Percentiles rank a stretch among this genome's conserved stretches.
phyloP scores from a whole-genome alignment of 2,329 filamentous ascomycete genomes.

The Cadophora sp. region DNA sequence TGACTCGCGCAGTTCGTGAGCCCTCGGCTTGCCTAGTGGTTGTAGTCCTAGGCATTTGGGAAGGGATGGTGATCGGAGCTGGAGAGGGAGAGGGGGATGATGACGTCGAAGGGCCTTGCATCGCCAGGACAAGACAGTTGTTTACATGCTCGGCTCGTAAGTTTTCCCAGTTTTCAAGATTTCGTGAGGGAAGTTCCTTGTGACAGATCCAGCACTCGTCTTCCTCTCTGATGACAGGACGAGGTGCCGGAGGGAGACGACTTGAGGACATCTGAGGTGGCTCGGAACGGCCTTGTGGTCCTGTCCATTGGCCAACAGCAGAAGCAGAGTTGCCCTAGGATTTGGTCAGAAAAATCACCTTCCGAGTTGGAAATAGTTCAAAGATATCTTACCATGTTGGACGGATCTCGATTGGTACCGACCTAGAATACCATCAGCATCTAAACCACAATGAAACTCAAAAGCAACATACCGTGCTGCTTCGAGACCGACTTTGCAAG shows the following conservation, averaged over 20 bases:
- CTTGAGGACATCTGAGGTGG: constrained; percentile 16
- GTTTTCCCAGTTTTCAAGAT: constrained; percentile 58
- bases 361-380: neutral
- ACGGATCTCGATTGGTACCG: constrained; percentile 10
- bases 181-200: constrained; percentile 67
- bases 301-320: neutral
- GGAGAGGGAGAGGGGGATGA: constrained; percentile 26
- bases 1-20: neutral
- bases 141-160: constrained; percentile 65
- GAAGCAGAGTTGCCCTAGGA: neutral
- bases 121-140: constrained; percentile 53
- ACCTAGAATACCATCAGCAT: constrained; percentile 18
- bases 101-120: constrained; percentile 17
- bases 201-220: constrained; percentile 84
- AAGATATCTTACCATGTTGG: constrained; percentile 5
- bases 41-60: neutral
- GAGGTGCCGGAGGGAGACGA: constrained; percentile 25
- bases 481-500: constrained; percentile 35
- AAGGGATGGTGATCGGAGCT: neutral
- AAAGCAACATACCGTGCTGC: constrained; percentile 37
- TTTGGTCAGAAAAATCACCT: neutral
- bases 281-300: neutral
- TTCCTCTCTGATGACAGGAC: constrained; percentile 66
- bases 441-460: neutral
- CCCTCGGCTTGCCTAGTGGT: neutral